Base-by-base conservation (phyloP, 495 filamentous ascomycete genomes). In the Penicillium paxilli region DNA sequence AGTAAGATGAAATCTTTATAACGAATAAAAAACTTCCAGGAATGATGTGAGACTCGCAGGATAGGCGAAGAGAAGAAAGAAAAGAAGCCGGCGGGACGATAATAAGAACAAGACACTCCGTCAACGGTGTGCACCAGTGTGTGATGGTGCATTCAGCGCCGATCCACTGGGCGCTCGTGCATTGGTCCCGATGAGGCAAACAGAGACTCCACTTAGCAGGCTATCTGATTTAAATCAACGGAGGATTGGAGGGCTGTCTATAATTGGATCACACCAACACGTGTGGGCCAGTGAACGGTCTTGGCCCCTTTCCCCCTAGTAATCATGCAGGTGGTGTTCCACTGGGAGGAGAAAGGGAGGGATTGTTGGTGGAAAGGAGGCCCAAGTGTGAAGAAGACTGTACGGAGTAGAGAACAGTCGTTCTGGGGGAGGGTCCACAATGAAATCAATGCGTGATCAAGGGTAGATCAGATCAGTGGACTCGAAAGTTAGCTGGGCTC, bases 81-180 rank as follows among this genome's bases (percentile, higher is more conserved):
- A 20, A 38, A 38, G 19, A 12, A 38, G 35, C 5, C 16, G 16
- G 35, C 35, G 40, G 40, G 21, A 42, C 17, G 19, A 42, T 20
- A n/a, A 42, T n/a, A 42, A 14, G 20, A 21, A 23, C 35, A 42
- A 38, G 16, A 1, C 14, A 37, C 33, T 37, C 33, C 33, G 35
- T 19, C 17, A 16, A 38, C 35, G 35, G 35, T 38, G 33, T 37
- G 16, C 35, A 38, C n/a, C n/a, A n/a, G n/a, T n/a, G n/a, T n/a
- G n/a, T n/a, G n/a, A n/a, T n/a, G n/a, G n/a, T n/a, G n/a, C n/a
- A n/a, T n/a, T 38, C 35, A 38, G 35, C 26, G 28, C 21, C 19
- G 38, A 28, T 52, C 26, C 49, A 52, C 38, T 32, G 28, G 40
- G 24, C 40, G 40, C 42, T 47, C 42, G 51, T 20, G 32, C 51